phyloP scores from a whole-genome alignment of 2,329 filamentous ascomycete species.

The Endoconidiophora polonica region DNA sequence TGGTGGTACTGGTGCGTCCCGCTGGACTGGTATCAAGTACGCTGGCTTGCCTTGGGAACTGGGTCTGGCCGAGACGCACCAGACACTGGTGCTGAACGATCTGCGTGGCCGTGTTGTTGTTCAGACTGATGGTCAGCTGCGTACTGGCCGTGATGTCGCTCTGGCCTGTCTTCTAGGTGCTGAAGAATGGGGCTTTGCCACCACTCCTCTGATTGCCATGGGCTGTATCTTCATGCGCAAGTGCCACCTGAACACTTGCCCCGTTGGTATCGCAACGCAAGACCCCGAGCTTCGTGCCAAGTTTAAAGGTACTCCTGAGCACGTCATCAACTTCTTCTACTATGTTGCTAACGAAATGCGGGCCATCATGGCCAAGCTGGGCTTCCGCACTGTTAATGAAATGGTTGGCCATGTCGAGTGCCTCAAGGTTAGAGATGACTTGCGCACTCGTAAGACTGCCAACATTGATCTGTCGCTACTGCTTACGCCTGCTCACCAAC shows the following conservation, averaged over 20 bases:
- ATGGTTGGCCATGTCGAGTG: conserved; percentile 91
- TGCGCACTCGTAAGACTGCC: conserved; percentile 73
- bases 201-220: conserved; percentile 87
- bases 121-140: conserved; percentile 87
- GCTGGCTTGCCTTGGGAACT: conserved; percentile 93
- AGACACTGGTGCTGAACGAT: conserved; percentile 90
- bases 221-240: conserved; percentile 92
- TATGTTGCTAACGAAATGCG: conserved; percentile 91
- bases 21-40: conserved; percentile 98
- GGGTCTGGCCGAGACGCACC: conserved; percentile 91
- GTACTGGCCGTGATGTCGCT: conserved; percentile 83
- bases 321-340: conserved; percentile 98
- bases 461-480: conserved; percentile 90
- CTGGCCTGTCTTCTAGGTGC: conserved; percentile 89
- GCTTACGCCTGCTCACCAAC: conserved; percentile 85
- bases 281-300: conserved; percentile 90
- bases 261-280: conserved; percentile 88
- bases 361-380: conserved; percentile 91
- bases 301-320: conserved; percentile 82
- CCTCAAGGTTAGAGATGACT: conserved; percentile 72
- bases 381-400: conserved; percentile 89
- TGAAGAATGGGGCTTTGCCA: conserved; percentile 97
- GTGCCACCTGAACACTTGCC: conserved; percentile 59
- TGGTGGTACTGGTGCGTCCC: conserved; percentile 86
- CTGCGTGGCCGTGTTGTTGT: conserved; percentile 89